Conservation (phyloP, 805 yeast species). For the Naumovozyma baii region DNA sequence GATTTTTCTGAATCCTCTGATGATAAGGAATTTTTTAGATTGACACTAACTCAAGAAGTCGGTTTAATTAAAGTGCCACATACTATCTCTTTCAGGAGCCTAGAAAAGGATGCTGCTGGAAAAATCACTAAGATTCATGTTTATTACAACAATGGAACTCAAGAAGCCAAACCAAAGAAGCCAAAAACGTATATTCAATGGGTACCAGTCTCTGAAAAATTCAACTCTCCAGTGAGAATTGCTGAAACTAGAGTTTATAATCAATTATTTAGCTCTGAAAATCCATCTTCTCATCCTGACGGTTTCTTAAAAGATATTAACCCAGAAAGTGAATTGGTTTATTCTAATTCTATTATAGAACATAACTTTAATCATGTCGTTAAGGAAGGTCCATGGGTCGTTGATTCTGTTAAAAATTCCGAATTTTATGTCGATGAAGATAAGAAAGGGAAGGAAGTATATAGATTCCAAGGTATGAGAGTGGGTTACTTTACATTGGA, state of each 20-base stretch:
- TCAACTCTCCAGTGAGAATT: constrained; percentile 54
- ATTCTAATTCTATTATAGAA: constrained; percentile 63
- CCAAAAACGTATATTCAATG: constrained; percentile 97
- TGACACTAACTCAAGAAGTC: constrained; percentile 89
- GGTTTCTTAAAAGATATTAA: constrained; percentile 83
- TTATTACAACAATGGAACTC: constrained; percentile 59
- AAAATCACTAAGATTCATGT: constrained; percentile 63
- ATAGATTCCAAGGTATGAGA: constrained; percentile 94
- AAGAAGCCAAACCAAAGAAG: constrained; percentile 41
- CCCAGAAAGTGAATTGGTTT: constrained; percentile 62
- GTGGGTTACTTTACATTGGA: constrained; percentile 94
- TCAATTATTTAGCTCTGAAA: constrained; percentile 81
- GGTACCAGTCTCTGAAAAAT: constrained; percentile 65
- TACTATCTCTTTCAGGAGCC: constrained; percentile 61
- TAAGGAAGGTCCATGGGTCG: constrained; percentile 65
- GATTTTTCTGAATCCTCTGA: constrained; percentile 65
- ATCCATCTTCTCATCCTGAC: constrained; percentile 79
- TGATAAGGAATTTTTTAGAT: constrained; percentile 72
- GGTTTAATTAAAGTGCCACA: constrained; percentile 88
- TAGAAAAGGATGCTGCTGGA: constrained; percentile 50
- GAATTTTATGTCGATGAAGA: constrained; percentile 67
- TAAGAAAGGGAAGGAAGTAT: constrained; percentile 57
- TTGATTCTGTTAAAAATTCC: constrained; percentile 44
- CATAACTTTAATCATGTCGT: constrained; percentile 61
- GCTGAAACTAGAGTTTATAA: constrained; percentile 79